Percentiles rank a stretch among this genome's conserved stretches.
phyloP scores from a whole-genome alignment of 2,329 filamentous ascomycete genomes.

The Botrytis squamosa region DNA sequence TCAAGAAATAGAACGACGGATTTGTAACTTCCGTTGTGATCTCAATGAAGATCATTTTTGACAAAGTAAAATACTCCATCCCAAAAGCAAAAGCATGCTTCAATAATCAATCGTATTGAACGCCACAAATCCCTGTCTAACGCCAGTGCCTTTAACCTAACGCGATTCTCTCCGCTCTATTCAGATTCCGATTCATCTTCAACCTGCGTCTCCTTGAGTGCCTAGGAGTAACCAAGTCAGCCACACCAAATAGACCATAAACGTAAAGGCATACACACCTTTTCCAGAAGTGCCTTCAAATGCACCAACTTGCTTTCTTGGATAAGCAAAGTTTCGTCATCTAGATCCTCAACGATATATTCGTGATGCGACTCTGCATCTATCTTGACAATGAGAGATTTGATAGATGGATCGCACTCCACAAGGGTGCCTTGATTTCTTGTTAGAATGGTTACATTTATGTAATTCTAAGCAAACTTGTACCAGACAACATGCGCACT shows the following conservation, averaged over 20 bases:
- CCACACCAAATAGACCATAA: not conserved
- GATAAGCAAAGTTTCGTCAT: slow-evolving; percentile 72
- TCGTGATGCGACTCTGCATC: slow-evolving; percentile 64
- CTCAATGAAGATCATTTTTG: not conserved
- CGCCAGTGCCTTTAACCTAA: not conserved
- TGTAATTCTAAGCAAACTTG: too few relatives aligned
- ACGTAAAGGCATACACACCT: slow-evolving; percentile 48
- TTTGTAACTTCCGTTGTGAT: not conserved
- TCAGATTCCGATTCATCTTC: slow-evolving; percentile 23
- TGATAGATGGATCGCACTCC: slow-evolving; percentile 83
- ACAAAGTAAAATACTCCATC: not conserved
- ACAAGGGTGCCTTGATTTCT: slow-evolving; percentile 62
- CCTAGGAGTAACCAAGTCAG: slow-evolving; percentile 27
- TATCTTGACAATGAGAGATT: slow-evolving; percentile 78
- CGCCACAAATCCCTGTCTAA: not conserved
- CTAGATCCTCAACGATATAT: slow-evolving; percentile 77
- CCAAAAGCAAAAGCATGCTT: not conserved
- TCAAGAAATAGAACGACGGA: not conserved
- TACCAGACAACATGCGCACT: not conserved
- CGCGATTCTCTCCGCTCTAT: not conserved
- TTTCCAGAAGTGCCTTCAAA: slow-evolving; percentile 67
- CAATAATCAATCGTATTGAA: not conserved
- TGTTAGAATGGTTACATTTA: not conserved
- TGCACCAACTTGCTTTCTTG: slow-evolving; percentile 70
- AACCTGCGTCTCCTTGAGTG: slow-evolving; percentile 38